Conservation (phyloP, 441 rosid species). For the Adansonia rubrostipa region DNA sequence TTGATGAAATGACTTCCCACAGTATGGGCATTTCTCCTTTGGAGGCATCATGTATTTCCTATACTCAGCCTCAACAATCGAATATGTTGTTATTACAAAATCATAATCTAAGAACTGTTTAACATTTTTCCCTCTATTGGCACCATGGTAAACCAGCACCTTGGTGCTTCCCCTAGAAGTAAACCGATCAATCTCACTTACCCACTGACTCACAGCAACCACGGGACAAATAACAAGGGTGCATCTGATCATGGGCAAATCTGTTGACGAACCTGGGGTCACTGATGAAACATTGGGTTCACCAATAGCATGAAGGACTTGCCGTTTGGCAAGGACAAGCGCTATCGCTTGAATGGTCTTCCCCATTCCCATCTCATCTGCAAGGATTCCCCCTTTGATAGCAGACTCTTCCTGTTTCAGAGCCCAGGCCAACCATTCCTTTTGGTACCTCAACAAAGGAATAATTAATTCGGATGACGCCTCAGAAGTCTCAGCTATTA, state of each 20-base stretch:
- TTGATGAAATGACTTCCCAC: conserved; percentile 63
- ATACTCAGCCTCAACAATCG: conserved; percentile 78
- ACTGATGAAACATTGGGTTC: conserved; percentile 27
- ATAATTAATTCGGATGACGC: conserved; percentile 69
- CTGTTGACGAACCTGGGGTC: conserved; percentile 43
- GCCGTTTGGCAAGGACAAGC: conserved; percentile 85
- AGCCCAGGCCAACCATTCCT: conserved; percentile 97
- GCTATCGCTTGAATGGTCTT: conserved; percentile 96
- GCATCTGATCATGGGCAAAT: conserved; percentile 39
- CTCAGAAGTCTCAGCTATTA: conserved; percentile 58
- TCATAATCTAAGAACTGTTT: conserved; percentile 67
- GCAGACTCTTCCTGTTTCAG: conserved; percentile 77
- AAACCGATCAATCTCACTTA: conserved; percentile 69
- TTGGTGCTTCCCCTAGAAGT: conserved; percentile 78
- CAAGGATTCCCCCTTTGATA: conserved; percentile 85
- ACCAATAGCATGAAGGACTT: conserved; percentile 30
- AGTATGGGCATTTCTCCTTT: conserved; percentile 63
- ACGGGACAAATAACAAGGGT: conserved; percentile 94
- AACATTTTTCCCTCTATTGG: conserved; percentile 59
- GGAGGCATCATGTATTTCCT: conserved; percentile 80
- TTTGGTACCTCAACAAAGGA: conserved; percentile 87
- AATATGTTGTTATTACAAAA: conserved; percentile 90
- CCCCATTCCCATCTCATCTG: conserved; percentile 99
- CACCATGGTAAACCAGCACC: conserved; percentile 85
- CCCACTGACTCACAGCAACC: conserved; percentile 96